Conservation (phyloP, 495 filamentous ascomycete species). For the Monascus purpureus region DNA sequence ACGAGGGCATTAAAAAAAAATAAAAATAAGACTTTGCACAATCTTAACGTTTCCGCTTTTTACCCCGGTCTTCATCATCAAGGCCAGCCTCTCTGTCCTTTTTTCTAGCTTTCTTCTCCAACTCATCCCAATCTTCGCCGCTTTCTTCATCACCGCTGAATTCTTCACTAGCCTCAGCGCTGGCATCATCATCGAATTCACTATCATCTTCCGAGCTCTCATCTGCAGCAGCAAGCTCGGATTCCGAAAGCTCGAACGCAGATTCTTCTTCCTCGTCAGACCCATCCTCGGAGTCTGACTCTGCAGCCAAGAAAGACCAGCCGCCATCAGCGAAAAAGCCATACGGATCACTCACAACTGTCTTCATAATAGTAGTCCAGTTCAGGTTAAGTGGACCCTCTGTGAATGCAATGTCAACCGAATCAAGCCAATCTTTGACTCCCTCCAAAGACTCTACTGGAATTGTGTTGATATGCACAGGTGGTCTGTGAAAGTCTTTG, state of each 20-base stretch:
- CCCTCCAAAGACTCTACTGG: conserved; percentile 87
- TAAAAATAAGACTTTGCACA: not conserved
- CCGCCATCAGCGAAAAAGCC: conserved; percentile 91
- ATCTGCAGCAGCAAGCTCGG: conserved; percentile 63
- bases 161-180: conserved; percentile 59
- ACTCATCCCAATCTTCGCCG: conserved; percentile 85
- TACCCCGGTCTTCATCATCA: conserved; percentile 55
- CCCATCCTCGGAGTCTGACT: conserved; percentile 72
- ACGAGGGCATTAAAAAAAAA: not conserved
- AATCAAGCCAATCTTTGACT: conserved; percentile 97
- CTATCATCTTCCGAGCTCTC: conserved; percentile 78
- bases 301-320: conserved; percentile 82
- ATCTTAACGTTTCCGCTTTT: conserved; percentile 39
- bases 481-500: conserved; percentile 82
- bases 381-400: conserved; percentile 97
- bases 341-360: conserved; percentile 82
- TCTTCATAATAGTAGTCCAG: conserved; percentile 99
- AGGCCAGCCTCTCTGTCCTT: conserved; percentile 63
- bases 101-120: conserved; percentile 80
- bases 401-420: conserved; percentile 81
- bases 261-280: conserved; percentile 77
- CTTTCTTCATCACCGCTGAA: conserved; percentile 67
- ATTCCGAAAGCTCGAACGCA: conserved; percentile 79
- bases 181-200: conserved; percentile 86
- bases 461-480: conserved; percentile 94